Conservation (phyloP, 2,329 filamentous ascomycete species). For the Fusarium gaditjirri region DNA sequence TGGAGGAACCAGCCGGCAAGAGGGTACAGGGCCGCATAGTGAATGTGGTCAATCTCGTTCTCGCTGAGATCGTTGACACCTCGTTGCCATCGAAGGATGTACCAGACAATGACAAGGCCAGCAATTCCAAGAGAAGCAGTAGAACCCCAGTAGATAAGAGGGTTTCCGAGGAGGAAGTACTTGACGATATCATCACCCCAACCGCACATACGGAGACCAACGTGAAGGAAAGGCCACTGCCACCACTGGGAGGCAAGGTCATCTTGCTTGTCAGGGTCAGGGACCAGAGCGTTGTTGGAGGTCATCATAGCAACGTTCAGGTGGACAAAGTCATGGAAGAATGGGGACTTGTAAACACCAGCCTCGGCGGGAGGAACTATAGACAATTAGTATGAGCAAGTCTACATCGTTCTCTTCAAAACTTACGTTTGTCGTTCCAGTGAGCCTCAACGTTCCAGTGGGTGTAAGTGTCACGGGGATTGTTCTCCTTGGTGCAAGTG, state of each 20-base stretch:
- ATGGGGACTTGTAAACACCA: conserved; percentile 93
- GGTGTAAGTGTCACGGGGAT: conserved; percentile 91
- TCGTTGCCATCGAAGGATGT: conserved; percentile 94
- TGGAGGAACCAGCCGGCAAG: conserved; percentile 95
- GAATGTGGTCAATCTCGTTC: conserved; percentile 89
- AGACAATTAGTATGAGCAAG: conserved; percentile 18
- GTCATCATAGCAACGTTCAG: conserved; percentile 99
- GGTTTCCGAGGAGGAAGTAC: conserved; percentile 98
- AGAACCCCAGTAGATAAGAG: conserved; percentile 93
- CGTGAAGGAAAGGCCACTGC: conserved; percentile 97
- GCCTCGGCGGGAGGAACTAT: conserved; percentile 88
- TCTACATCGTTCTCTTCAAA: neutral
- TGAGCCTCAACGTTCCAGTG: conserved; percentile 99
- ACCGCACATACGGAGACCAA: conserved; percentile 97
- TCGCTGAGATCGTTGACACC: conserved; percentile 86
- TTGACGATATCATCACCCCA: conserved; percentile 97
- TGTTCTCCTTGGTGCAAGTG: conserved; percentile 92
- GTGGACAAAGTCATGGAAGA: conserved; percentile 97
- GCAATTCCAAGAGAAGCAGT: conserved; percentile 82
- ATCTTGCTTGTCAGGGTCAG: conserved; percentile 98
- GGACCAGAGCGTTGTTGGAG: conserved; percentile 97
- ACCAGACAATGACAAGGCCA: conserved; percentile 79
- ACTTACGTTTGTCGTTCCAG: conserved; percentile 90
- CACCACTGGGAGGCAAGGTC: conserved; percentile 96
- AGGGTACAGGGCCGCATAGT: conserved; percentile 93